phyloP scores from a whole-genome alignment of 2,329 filamentous ascomycete species.

The Septoria linicola region DNA sequence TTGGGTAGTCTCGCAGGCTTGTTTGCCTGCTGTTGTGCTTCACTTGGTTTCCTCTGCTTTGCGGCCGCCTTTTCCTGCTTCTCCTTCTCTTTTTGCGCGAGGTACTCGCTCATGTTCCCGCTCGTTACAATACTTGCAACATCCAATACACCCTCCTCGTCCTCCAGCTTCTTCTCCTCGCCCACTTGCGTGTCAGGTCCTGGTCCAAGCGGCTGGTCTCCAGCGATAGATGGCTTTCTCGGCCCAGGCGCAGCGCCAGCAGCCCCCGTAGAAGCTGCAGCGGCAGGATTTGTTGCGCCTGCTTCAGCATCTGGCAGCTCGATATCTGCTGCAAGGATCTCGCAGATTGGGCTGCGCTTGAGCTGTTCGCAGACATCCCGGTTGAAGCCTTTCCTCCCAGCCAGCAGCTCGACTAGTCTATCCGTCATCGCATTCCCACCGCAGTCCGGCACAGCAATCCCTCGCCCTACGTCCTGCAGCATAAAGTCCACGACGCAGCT shows the following conservation, averaged over 20 bases:
- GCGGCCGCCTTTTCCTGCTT: conserved; percentile 64
- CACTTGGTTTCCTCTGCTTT: conserved; percentile 53
- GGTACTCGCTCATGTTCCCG: conserved; percentile 71
- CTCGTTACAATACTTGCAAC: conserved; percentile 82
- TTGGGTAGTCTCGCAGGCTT: conserved; percentile 67
- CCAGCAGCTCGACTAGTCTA: conserved; percentile 66
- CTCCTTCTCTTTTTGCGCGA: conserved; percentile 79
- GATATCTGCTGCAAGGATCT: conserved; percentile 57
- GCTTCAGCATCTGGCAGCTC: conserved; percentile 53
- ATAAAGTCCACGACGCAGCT: conserved; percentile 83
- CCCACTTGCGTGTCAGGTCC: conserved; percentile 57
- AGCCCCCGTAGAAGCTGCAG: conserved; percentile 57
- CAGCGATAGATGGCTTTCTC: conserved; percentile 42
- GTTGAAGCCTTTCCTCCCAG: conserved; percentile 54
- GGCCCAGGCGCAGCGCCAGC: conserved; percentile 47
- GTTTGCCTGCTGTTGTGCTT: conserved; percentile 52
- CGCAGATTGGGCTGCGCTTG: conserved; percentile 63
- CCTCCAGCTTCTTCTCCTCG: conserved; percentile 51
- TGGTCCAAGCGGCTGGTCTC: conserved; percentile 52
- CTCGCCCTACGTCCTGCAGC: conserved; percentile 66
- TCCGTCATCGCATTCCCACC: conserved; percentile 87
- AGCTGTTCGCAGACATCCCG: conserved; percentile 65
- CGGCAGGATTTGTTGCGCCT: conserved; percentile 52
- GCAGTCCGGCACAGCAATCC: conserved; percentile 63
- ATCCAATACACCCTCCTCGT: conserved; percentile 74